Base-by-base conservation (phyloP, 257 asterid genomes). In the Nicotiana otophora region DNA sequence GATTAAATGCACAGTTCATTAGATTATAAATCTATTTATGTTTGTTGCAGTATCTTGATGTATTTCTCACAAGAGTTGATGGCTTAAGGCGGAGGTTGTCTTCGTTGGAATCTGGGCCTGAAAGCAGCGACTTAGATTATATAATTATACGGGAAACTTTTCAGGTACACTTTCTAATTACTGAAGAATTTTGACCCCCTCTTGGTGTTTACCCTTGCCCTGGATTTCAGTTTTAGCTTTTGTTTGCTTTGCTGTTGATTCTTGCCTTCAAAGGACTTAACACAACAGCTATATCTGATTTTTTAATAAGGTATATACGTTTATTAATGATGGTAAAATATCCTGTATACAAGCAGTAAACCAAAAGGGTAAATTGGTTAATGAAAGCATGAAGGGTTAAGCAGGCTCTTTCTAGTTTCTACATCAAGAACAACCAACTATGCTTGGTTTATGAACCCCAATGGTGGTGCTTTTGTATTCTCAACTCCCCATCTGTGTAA, bases 1-100 rank as follows among this genome's bases (percentile, higher is more conserved):
- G 42, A 7, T 7, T 75, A 48, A 51, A 74, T 46, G 26, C 16
- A 48, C 62, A 26, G 63, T 26, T 75, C 53, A 15, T 51, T 15
- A 51, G 16, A 51, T 75, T 26, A 75, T 51, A 1, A 51, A 51
- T 42, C 53, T 28, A 51, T 51, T 72, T 34, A 46, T 72, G 61
- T 72, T 77, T 90, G 77, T 89, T 90, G 81, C 98, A 96, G 99
- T 96, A 96, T 88, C 89, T 94, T 57, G 94, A 96, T 82, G 81
- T 93, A 82, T 94, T 87, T 86, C 98, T 94, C 86, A 94, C 99
- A 0, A 93, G 99, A 89, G 94, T 92, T 57, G 97, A 93, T 88
- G 97, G 95, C 79, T 87, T 96, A 87, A 94, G 99, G 89, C 88
- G 99, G 89, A 92, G 93, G 85, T 60, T 90, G 34, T 94, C 95